A percentile compares a stretch with the other conserved stretches of the same genome.
These are phyloP conservation scores for Wickerhamomyces silvicola DNA, from an alignment of 805 yeast species.

Conservation along the genomic window DNA sequence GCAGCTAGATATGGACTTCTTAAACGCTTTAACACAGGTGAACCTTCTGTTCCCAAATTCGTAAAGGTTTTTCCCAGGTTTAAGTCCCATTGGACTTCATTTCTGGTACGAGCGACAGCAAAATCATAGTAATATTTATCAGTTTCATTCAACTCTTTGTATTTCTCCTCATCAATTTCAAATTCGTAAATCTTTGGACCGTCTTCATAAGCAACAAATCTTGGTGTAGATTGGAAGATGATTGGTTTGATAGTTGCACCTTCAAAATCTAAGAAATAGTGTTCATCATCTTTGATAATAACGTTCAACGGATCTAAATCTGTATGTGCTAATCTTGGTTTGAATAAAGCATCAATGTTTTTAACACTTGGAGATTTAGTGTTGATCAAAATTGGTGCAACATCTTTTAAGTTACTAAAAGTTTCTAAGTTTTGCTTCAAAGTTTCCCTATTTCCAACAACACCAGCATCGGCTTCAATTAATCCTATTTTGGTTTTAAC, in stretches of 20 bases:
- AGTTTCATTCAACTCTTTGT: conserved; percentile 55
- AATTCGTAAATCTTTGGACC: conserved; percentile 83
- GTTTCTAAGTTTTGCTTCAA: conserved; percentile 49
- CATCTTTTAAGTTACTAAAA: conserved; percentile 49
- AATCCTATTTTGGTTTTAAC: conserved; percentile 48
- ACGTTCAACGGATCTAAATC: conserved; percentile 92
- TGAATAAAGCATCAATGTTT: conserved; percentile 52
- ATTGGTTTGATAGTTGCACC: conserved; percentile 76
- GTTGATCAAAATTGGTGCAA: conserved; percentile 54
- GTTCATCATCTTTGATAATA: conserved; percentile 37
- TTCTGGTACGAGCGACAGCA: conserved; percentile 85
- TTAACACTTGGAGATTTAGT: conserved; percentile 48
- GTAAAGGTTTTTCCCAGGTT: conserved; percentile 59
- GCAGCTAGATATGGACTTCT: conserved; percentile 60
- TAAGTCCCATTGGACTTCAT: conserved; percentile 83
- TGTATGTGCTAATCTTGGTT: conserved; percentile 71
- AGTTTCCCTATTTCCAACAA: conserved; percentile 36
- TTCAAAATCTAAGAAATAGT: conserved; percentile 76
- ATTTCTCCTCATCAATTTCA: conserved; percentile 69
- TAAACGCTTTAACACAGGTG: conserved; percentile 70
- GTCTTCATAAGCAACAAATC: conserved; percentile 69
- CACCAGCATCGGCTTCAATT: conserved; percentile 42
- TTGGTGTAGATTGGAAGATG: conserved; percentile 69
- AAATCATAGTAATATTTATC: conserved; percentile 79
- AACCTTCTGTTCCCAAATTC: conserved; percentile 73